Base-by-base conservation (phyloP, 768 basidiomycete genomes). In the Amanita thiersii region DNA sequence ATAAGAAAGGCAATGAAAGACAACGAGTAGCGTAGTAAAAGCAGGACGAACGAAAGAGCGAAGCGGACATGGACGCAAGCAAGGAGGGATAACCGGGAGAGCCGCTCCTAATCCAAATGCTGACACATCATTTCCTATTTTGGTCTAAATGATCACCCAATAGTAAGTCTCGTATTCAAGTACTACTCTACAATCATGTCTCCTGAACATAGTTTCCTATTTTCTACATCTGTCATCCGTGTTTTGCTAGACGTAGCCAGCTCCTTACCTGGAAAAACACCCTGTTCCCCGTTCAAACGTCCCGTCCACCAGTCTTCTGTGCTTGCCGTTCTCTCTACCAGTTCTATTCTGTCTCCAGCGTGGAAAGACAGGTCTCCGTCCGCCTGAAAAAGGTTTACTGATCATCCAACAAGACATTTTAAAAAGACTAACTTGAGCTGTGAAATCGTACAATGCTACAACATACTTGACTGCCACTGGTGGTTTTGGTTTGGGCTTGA, bases 241-340 rank as follows among this genome's bases (percentile, higher is more conserved):
- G 11, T 2, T 29, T 3, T 10, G 15, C 17, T 18, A 29, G 3
- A 40, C 17, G 20, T 14, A 37, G 9, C 21, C n/a, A n/a, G n/a
- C n/a, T n/a, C n/a, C 58, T 57, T 64, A 75, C 86, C 88, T 42
- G 93, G 94, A 64, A 97, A 97, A 11, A 92, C 85, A 5, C 93
- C 93, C 57, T 88, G 77, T 47, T 59, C 57, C 5, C 91, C 91
- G 49, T 88, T 79, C 50, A 94, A 40, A 53, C 76, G 73, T 5
- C 94, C 93, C 19, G 92, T 96, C 94, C 94, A 98, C 93, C 93
- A 97, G 56, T 98, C 93, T 56, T 98, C 89, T 19, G 81, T 56
- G 53, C 79, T 92, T 5, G 73, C 75, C 12, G 83, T 81, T 60
- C 76, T 77, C 60, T 92, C 82, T 25, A 96, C 72, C 40, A 98